A percentile compares a stretch with the other conserved stretches of the same genome.
These are phyloP conservation scores for Spergularia bocconei DNA, from an alignment of 148 eudicot genomes.

Conservation along the genomic window DNA sequence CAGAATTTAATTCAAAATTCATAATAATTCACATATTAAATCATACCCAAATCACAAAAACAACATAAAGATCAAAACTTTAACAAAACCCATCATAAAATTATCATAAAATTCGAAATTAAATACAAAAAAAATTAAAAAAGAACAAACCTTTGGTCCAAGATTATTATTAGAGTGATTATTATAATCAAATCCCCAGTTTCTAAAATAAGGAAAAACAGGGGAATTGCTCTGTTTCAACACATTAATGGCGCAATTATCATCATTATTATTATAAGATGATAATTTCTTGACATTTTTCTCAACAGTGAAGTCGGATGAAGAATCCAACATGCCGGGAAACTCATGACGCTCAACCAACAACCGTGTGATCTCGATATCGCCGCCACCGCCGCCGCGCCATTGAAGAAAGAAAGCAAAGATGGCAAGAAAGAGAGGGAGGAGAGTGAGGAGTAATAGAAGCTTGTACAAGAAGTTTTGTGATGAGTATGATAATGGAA, in stretches of 20 bases:
- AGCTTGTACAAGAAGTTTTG: constrained; percentile 33
- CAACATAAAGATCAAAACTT: background rate
- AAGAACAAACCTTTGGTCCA: constrained; percentile 47
- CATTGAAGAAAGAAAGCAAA: constrained; percentile 65
- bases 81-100: background rate
- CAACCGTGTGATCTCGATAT: constrained; percentile 38
- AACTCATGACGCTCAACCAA: constrained; percentile 29
- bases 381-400: constrained; percentile 35
- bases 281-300: constrained; percentile 18
- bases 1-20: background rate
- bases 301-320: background rate
- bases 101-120: background rate
- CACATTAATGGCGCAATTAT: constrained; percentile 31
- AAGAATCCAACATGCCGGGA: constrained; percentile 35
- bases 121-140: background rate
- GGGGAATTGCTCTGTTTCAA: constrained; percentile 38
- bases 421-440: constrained; percentile 44
- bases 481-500: constrained; percentile 27
- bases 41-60: background rate
- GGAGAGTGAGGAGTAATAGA: constrained; percentile 40
- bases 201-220: constrained; percentile 59
- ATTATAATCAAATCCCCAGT: constrained; percentile 42
- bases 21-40: background rate
- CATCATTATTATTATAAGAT: constrained; percentile 5
- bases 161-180: constrained; percentile 30